phyloP scores from a whole-genome alignment of 2,329 filamentous ascomycete species.

The Talaromyces sp. region DNA sequence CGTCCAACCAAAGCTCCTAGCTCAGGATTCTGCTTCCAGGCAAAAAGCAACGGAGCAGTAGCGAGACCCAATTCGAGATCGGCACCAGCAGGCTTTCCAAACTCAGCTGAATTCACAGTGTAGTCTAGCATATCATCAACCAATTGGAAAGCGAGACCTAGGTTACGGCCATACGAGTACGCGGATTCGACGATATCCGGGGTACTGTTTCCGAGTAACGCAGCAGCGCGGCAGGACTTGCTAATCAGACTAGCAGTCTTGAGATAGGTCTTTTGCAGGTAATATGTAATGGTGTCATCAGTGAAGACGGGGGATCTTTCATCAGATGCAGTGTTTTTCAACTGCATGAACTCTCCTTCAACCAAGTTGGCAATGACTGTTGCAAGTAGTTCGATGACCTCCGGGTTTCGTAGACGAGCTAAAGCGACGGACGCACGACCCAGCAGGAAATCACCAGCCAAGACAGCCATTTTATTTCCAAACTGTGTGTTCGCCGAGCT shows the following conservation, averaged over 20 bases:
- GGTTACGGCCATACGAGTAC: slow-evolving; percentile 86
- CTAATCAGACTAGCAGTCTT: slow-evolving; percentile 95
- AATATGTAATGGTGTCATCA: slow-evolving; percentile 85
- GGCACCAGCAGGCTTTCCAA: slow-evolving; percentile 92
- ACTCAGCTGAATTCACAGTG: slow-evolving; percentile 73
- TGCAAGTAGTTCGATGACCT: slow-evolving; percentile 89
- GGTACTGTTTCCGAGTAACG: slow-evolving; percentile 73
- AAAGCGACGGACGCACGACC: slow-evolving; percentile 90
- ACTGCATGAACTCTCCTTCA: slow-evolving; percentile 98
- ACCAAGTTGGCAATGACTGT: slow-evolving; percentile 97
- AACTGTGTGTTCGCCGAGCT: slow-evolving; percentile 92
- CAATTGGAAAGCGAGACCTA: slow-evolving; percentile 92
- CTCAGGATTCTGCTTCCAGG: slow-evolving; percentile 84
- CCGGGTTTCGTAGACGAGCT: slow-evolving; percentile 81
- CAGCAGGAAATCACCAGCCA: slow-evolving; percentile 94
- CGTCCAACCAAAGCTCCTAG: slow-evolving; percentile 83
- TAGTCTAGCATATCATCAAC: slow-evolving; percentile 99
- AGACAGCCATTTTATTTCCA: slow-evolving; percentile 97
- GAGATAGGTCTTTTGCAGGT: slow-evolving; percentile 95
- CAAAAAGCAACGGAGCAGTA: slow-evolving; percentile 89
- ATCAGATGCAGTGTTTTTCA: slow-evolving; percentile 90
- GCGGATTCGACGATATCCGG: slow-evolving; percentile 80
- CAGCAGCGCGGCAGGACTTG: slow-evolving; percentile 88
- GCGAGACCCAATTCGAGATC: slow-evolving; percentile 90
- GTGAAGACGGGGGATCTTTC: slow-evolving; percentile 80